These are phyloP conservation scores for Flaveria ramosissima DNA, from an alignment of 129 eudicot species.

Conservation along the genomic window DNA sequence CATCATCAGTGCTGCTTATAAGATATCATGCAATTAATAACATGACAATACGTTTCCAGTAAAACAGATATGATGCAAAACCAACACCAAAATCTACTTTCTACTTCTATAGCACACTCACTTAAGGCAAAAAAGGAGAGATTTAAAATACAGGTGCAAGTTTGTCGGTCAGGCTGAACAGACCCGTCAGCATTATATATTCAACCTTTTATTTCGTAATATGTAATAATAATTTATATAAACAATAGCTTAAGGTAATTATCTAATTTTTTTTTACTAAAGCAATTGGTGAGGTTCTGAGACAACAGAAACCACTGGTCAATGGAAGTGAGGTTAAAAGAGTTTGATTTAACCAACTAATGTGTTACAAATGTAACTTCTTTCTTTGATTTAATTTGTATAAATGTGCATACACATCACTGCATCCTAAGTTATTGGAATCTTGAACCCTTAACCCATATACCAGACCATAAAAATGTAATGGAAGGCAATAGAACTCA, in stretches of 20 bases:
- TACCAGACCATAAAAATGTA: background rate
- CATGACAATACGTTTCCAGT: background rate
- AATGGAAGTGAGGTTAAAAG: background rate
- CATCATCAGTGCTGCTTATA: background rate
- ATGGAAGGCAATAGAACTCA: slow-evolving; percentile 8
- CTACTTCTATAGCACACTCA: background rate
- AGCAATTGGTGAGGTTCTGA: background rate
- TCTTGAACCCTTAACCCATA: background rate
- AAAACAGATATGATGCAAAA: background rate
- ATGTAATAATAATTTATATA: background rate
- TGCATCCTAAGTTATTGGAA: background rate
- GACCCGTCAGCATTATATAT: background rate
- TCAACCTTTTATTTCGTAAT: background rate
- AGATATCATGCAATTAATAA: background rate
- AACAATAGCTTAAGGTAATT: background rate
- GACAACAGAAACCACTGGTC: background rate
- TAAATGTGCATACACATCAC: background rate
- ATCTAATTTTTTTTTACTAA: background rate
- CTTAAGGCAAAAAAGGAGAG: background rate
- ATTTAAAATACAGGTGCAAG: background rate
- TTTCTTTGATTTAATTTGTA: background rate
- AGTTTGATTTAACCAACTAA: background rate
- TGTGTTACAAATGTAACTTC: background rate
- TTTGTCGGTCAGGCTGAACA: background rate
- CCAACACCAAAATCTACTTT: background rate